Percentiles rank a stretch among this genome's conserved stretches.
phyloP scores from a whole-genome alignment of 2,329 filamentous ascomycete species.

The Alternaria brassicicola region DNA sequence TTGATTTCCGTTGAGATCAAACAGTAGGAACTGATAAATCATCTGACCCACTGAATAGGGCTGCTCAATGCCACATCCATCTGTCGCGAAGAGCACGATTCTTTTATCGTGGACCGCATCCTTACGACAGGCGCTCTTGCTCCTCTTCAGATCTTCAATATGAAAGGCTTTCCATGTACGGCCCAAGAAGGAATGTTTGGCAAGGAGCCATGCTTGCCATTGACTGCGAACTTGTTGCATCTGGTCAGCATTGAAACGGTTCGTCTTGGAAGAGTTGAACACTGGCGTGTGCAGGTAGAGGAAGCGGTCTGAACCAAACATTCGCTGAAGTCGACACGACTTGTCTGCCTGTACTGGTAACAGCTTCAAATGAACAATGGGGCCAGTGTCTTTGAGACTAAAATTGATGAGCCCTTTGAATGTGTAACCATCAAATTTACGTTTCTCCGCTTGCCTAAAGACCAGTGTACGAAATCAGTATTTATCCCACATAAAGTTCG shows the following conservation, averaged over 20 bases:
- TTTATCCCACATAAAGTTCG: too few species aligned
- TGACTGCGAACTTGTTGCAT: constrained; percentile 25
- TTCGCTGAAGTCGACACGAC: constrained; percentile 47
- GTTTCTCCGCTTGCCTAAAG: constrained; percentile 14
- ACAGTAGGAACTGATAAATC: constrained; percentile 50
- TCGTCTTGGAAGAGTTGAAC: constrained; percentile 23
- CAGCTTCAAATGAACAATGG: constrained; percentile 36
- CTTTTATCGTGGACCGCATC: constrained; percentile 26
- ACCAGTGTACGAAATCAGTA: too few species aligned
- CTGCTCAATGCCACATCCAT: constrained; percentile 35
- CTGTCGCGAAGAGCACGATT: constrained; percentile 47
- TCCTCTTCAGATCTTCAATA: constrained; percentile 45
- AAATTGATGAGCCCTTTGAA: constrained; percentile 43
- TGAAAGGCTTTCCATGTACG: constrained; percentile 51
- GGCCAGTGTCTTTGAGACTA: constrained; percentile 16
- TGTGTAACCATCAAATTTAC: constrained; percentile 35
- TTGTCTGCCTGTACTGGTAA: constrained; percentile 35
- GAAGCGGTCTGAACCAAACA: constrained; percentile 50
- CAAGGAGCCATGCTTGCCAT: constrained; percentile 45
- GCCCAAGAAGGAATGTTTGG: constrained; percentile 49
- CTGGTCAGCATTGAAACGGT: constrained; percentile 14
- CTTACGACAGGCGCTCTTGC: constrained; percentile 31
- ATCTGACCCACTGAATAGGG: constrained; percentile 33
- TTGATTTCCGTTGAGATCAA: constrained; percentile 44
- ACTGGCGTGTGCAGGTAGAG: constrained; percentile 49